Percentiles rank a stretch among this genome's conserved stretches.
Evolutionary conservation across 345 rosid species (phyloP).

Genomic region (Aquilaria sinensis): DNA sequence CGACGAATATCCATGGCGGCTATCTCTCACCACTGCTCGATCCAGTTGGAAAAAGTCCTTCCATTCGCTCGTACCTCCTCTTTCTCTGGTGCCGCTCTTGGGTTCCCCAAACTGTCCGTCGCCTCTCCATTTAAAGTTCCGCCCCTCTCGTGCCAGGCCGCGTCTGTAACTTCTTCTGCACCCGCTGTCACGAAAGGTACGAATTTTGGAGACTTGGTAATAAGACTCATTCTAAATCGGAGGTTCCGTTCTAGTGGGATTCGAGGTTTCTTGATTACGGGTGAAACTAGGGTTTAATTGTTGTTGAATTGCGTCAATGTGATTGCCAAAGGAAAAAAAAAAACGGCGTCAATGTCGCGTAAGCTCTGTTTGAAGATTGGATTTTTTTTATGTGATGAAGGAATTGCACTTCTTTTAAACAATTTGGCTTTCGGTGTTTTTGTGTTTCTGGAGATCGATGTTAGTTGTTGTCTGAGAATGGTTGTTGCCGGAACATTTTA

Average conservation of each 20-base stretch:
- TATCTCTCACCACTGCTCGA: conserved; percentile 37
- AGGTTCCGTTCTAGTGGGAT: background rate
- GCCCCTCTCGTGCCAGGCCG: conserved; percentile 55
- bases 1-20: conserved; percentile 51
- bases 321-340: no score
- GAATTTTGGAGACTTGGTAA: background rate
- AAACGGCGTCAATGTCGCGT: background rate
- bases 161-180: conserved; percentile 48
- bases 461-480: no score
- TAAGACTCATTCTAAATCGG: background rate
- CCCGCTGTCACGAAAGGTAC: conserved; percentile 42
- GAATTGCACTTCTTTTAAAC: background rate
- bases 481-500: no score
- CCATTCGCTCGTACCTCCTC: conserved; percentile 36
- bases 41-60: conserved; percentile 33
- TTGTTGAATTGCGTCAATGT: background rate
- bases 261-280: background rate
- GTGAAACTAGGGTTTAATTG: conserved; percentile 16
- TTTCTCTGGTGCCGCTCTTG: conserved; percentile 19
- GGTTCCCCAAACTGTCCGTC: conserved; percentile 21
- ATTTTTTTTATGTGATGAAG: background rate
- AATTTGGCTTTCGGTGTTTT: background rate
- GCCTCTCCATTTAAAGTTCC: conserved; percentile 22
- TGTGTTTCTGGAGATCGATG: no score
- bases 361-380: background rate